Evolutionary conservation across 2,329 filamentous ascomycete species (phyloP), one percentile per base, ranked within the genome.

Genomic region (Coccinonectria pachysandricola): DNA sequence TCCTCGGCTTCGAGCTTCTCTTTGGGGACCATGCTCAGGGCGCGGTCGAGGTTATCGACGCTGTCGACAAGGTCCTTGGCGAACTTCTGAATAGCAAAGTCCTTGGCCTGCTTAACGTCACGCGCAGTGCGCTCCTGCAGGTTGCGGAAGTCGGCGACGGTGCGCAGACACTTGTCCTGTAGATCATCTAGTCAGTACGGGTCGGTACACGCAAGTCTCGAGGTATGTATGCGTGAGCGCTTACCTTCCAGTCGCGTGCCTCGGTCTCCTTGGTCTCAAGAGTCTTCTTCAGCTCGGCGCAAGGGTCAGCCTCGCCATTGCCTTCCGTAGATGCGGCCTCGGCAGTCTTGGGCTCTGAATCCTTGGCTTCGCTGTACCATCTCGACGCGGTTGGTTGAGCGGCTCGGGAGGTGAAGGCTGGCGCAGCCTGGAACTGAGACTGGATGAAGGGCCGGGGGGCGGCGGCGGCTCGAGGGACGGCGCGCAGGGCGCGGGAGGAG

Each of bases 21-120:
- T 34, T 70, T 53, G 12, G 84, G 76, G 8, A 94, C 87, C 48
- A 78, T 85, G 37, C 65, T 58, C 21, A 98, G 73, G 21, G 91
- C 91, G 42, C 87, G 87, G 61, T 98, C 91, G 39, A 98, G 77
- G 69, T 96, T 98, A 63, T 98, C 91, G 49, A 98, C 78, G 50
- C 75, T 85, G 56, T 98, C 91, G 44, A 96, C 75, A 23, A 98
- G 77, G 60, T 98, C 91, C 58, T 85, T 81, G 50, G 88, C 85
- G 61, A 98, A 96, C 43, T 79, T 85, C 55, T 94, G 85, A 49
- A 98, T 91, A 49, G 88, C 91, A 48, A 94, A 98, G 60, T 93
- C 83, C 46, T 79, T 79, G 12, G 88, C 84, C 12, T 72, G 62
- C 59, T 91, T 83, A 54, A 92, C 79, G 44, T 98, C 91, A 51